Base-by-base conservation (phyloP, 2,329 filamentous ascomycete genomes). In the Helotiales sp. region DNA sequence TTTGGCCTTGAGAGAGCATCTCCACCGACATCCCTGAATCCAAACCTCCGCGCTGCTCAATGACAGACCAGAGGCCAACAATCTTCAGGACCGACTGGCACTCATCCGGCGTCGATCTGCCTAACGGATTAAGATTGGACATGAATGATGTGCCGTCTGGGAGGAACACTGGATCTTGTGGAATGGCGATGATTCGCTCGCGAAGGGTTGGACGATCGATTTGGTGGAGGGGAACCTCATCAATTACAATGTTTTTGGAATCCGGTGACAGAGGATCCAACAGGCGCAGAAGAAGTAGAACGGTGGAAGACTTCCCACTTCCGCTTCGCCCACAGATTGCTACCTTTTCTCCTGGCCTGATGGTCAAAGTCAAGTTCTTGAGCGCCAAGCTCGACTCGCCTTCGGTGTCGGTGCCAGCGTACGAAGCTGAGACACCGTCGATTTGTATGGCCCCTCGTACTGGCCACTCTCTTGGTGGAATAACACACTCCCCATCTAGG, bases 121-220 rank as follows among this genome's bases (percentile, higher is more conserved):
- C 64, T 13, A 77, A 75, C 0, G 82, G 81, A 66, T 85, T 83
- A 0, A 85, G 77, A 64, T 85, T 84, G 6, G 73, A 61, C 30
- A 74, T 76, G 66, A 83, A 78, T 0, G 78, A 79, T 55, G 78
- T 80, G 7, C 78, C 80, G 40, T 80, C 81, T 0, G 81, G 82
- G 0, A 87, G 75, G 73, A 87, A 86, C 2, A 85, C 81, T 0
- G 83, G 75, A 5, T 87, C 85, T 71, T 88, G 85, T 0, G 85
- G 83, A 0, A 87, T 76, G 3, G 83, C 83, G 52, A 86, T 83
- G 47, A 87, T 75, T 0, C 81, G 81, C 49, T 80, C 76, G 7
- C 85, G 82, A 0, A 87, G 77, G 0, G 75, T 74, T 0, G 75
- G 34, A 1, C 84, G 80, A 61, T 83, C 73, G 11, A 87, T 77